Evolutionary conservation across 2,329 filamentous ascomycete genomes (phyloP).

Genomic region (Diaporthe vaccinii): DNA sequence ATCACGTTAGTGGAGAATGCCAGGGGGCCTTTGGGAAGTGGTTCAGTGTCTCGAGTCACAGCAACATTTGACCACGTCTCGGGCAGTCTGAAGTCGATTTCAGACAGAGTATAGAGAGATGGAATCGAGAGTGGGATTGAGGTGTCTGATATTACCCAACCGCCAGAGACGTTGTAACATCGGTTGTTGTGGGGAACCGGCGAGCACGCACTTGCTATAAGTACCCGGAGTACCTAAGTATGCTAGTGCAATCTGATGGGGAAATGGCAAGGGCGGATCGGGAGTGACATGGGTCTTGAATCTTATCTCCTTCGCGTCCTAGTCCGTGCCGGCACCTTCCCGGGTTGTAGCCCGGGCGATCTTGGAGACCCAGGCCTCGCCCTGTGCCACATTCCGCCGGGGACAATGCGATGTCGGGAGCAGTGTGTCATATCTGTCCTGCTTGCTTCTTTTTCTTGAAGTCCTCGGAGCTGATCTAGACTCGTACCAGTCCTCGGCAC

Average conservation of each 20-base stretch:
- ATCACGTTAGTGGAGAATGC: conserved; percentile 13
- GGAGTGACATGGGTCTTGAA: background rate
- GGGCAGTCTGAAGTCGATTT: background rate
- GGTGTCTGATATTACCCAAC: background rate
- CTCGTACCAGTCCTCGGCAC: background rate
- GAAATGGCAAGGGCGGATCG: background rate
- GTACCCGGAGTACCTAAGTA: background rate
- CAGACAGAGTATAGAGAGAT: background rate
- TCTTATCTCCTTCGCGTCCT: conserved; percentile 25
- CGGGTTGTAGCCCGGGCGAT: conserved; percentile 17
- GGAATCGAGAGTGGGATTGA: background rate
- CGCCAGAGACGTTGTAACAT: background rate
- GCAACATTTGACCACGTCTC: background rate
- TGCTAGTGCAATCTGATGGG: background rate
- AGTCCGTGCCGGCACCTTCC: conserved; percentile 5
- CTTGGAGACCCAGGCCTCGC: conserved; percentile 1
- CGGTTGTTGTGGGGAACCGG: conserved; percentile 6
- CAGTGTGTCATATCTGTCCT: conserved; percentile 1
- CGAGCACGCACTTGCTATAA: background rate
- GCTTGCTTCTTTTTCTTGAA: background rate
- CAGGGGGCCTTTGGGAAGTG: background rate
- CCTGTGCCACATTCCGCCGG: background rate
- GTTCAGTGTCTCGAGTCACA: background rate
- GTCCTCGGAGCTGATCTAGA: background rate
- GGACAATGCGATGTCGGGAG: conserved; percentile 16